A percentile compares a stretch with the other conserved stretches of the same genome.
These are phyloP conservation scores for Fusarium paranaense DNA, from an alignment of 2,329 filamentous ascomycete species.

Conservation along the genomic window DNA sequence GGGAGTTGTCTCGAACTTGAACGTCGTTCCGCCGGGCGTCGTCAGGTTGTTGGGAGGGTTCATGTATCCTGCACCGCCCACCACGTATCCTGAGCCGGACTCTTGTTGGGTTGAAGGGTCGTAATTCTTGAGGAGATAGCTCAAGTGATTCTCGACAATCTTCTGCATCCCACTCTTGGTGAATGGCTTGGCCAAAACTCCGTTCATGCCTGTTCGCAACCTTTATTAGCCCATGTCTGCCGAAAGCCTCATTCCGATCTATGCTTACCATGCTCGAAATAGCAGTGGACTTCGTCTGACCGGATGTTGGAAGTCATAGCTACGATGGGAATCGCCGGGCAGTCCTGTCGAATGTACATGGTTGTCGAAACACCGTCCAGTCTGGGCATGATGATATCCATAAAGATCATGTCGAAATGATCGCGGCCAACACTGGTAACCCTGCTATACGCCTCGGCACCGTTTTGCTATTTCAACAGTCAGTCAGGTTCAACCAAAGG, in stretches of 20 bases:
- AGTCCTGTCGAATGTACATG: slow-evolving; percentile 89
- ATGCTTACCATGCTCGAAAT: slow-evolving; percentile 90
- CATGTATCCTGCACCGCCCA: slow-evolving; percentile 50
- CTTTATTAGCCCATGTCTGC: slow-evolving; percentile 20
- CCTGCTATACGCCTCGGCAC: slow-evolving; percentile 90
- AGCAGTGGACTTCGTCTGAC: slow-evolving; percentile 95
- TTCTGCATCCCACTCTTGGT: slow-evolving; percentile 87
- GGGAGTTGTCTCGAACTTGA: slow-evolving; percentile 68
- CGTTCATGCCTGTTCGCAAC: slow-evolving; percentile 84
- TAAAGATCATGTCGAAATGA: slow-evolving; percentile 77
- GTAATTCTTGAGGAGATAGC: slow-evolving; percentile 78
- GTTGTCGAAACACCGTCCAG: slow-evolving; percentile 95
- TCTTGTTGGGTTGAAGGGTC: slow-evolving; percentile 61
- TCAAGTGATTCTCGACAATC: slow-evolving; percentile 88
- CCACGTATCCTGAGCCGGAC: slow-evolving; percentile 49
- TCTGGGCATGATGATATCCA: slow-evolving; percentile 98
- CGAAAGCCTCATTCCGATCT: not conserved
- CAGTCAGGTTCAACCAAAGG: slow-evolving; percentile 7
- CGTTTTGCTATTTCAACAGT: slow-evolving; percentile 66
- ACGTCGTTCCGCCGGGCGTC: slow-evolving; percentile 38
- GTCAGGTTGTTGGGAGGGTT: slow-evolving; percentile 46
- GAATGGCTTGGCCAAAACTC: slow-evolving; percentile 96
- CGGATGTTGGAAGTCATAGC: slow-evolving; percentile 99
- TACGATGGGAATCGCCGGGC: slow-evolving; percentile 86
- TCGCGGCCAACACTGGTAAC: slow-evolving; percentile 65